A percentile compares a stretch with the other conserved stretches of the same genome.
Conservation (phyloP, 306 rosid genomes). For the Trichosanthes cucumerina region DNA sequence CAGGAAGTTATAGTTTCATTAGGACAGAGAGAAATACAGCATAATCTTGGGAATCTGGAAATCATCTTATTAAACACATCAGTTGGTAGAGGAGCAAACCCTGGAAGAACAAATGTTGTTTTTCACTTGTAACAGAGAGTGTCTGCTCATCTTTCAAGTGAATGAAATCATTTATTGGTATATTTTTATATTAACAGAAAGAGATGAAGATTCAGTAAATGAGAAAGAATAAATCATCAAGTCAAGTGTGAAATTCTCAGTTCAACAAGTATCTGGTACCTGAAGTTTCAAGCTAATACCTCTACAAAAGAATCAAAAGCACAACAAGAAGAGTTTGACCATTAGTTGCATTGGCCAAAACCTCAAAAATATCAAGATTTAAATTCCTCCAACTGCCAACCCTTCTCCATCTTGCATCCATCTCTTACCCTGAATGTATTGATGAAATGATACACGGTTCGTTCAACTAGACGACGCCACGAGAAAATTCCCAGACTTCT, state of each 20-base stretch:
- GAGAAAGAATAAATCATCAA: conserved; percentile 1
- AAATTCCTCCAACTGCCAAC: background rate
- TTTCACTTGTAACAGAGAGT: background rate
- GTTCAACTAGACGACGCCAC: background rate
- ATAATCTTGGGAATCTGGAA: background rate
- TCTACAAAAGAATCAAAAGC: background rate
- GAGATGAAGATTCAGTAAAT: background rate
- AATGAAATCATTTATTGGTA: background rate
- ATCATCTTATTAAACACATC: background rate
- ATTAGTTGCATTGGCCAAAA: background rate
- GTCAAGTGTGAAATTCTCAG: background rate
- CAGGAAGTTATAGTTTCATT: background rate
- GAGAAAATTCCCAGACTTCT: background rate
- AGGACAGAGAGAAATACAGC: background rate
- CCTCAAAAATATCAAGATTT: background rate
- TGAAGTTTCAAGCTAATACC: conserved; percentile 1
- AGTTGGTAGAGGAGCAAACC: background rate
- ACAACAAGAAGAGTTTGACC: background rate
- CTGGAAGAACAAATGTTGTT: background rate
- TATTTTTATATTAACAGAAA: background rate
- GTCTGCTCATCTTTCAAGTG: background rate
- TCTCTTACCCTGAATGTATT: background rate
- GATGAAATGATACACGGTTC: background rate
- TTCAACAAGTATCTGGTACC: background rate
- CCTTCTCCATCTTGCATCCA: conserved; percentile 5